Conservation (phyloP, 805 yeast genomes). For the Zygosaccharomyces bisporus region DNA sequence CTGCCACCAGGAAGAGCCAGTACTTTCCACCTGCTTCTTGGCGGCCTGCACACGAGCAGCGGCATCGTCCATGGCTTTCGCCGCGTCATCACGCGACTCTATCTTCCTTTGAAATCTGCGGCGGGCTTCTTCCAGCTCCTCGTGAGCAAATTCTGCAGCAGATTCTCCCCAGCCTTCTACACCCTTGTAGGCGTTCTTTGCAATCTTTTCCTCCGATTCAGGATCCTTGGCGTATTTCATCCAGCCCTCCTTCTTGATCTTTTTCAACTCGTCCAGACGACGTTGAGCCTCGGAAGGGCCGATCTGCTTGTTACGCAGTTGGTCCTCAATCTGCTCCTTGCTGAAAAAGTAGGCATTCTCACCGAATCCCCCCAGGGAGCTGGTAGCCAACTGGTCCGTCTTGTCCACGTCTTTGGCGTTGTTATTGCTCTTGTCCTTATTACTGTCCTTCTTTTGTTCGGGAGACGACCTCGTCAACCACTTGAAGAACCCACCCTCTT, state of each 20-base stretch:
- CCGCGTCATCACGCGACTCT: conserved; percentile 35
- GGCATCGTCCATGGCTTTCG: conserved; percentile 37
- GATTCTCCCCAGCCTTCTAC: conserved; percentile 47
- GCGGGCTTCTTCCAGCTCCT: conserved; percentile 38
- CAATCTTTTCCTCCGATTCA: conserved; percentile 34
- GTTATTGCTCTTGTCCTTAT: conserved; percentile 2
- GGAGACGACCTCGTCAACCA: conserved; percentile 22
- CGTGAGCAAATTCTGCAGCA: conserved; percentile 43
- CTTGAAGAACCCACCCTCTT: conserved; percentile 25
- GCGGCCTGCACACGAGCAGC: conserved; percentile 34
- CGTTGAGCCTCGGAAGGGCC: conserved; percentile 35
- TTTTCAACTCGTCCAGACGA: conserved; percentile 35
- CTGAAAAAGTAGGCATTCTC: conserved; percentile 42
- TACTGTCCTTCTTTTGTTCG: conserved; percentile 9
- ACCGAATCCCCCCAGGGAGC: conserved; percentile 45
- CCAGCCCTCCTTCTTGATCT: conserved; percentile 38
- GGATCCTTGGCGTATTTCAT: conserved; percentile 23
- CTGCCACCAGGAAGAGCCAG: conserved; percentile 37
- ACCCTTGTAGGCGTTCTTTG: conserved; percentile 36
- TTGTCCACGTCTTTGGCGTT: conserved; percentile 9
- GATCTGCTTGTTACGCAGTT: conserved; percentile 18
- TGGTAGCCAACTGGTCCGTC: conserved; percentile 34
- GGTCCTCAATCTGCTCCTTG: conserved; percentile 36
- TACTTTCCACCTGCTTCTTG: conserved; percentile 34
- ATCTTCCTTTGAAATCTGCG: conserved; percentile 37